Percentiles rank a stretch among this genome's conserved stretches.
Conservation (phyloP, 2,329 filamentous ascomycete genomes). For the Paramyrothecium sp. region DNA sequence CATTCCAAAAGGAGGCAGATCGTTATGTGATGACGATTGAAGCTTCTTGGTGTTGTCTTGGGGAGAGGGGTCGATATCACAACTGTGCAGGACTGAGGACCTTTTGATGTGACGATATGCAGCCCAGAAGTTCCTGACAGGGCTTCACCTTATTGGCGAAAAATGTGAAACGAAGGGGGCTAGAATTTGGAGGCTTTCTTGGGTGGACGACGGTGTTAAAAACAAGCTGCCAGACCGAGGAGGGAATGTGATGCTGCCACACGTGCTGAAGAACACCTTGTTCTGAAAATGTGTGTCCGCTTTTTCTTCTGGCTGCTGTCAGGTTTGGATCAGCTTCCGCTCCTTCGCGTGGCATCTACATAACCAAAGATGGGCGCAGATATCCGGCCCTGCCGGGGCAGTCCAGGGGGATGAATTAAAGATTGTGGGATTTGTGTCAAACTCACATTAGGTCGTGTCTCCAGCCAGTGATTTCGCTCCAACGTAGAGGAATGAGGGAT, state of each 20-base stretch:
- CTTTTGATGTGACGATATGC: conserved; percentile 8
- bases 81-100: background rate
- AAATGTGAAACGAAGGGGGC: conserved; percentile 15
- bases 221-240: background rate
- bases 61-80: conserved; percentile 7
- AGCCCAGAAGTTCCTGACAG: conserved; percentile 17
- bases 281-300: conserved; percentile 1
- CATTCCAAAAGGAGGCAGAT: conserved; percentile 34
- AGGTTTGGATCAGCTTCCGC: background rate
- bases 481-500: too few species aligned
- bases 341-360: background rate
- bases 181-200: conserved; percentile 10
- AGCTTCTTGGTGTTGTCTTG: conserved; percentile 17
- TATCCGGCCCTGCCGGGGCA: background rate
- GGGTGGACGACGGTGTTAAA: conserved; percentile 7
- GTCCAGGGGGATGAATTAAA: background rate
- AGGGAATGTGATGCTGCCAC: background rate
- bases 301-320: conserved; percentile 1
- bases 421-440: background rate
- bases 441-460: too few species aligned
- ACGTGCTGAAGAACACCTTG: conserved; percentile 15
- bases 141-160: conserved; percentile 9
- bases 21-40: conserved; percentile 8
- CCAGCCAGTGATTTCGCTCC: too few species aligned
- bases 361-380: background rate